Base-by-base conservation (phyloP, 495 filamentous ascomycete species). In the Xylaria sp. region DNA sequence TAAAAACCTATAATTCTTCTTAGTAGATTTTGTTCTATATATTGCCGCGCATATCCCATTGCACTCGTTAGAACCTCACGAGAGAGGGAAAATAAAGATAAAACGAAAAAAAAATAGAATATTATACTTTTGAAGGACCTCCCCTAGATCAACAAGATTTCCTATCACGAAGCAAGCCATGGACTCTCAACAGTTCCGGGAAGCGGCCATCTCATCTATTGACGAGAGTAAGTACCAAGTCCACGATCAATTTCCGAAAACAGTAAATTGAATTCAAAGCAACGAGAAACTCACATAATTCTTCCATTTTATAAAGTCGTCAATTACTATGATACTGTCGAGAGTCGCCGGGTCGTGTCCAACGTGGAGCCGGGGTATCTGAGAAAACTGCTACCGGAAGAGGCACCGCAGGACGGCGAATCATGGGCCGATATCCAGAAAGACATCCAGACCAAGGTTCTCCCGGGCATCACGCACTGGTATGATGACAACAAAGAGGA, bases 391-490 rank as follows among this genome's bases (percentile, higher is more conserved):
- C 88, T 99, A 4, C 95, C 96, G 12, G 77, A 82, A n/a, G 81
- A 83, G 46, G 89, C 93, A 0, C 96, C 96, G 7, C 75, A 88
- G 29, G 84, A 93, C 26, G 90, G 91, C 46, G 94, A 98, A 80
- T 70, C 84, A 74, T 98, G 94, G 94, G 78, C 82, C 50, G 83
- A 88, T 61, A 98, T 98, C 75, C 93, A 97, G 75, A 82, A 87
- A 35, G 95, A 98, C 80, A 90, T 98, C 59, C 92, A 95, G 74
- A 79, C 87, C 17, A 93, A 96, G 76, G 97, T 98, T 79, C 90
- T 97, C 79, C 96, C 96, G 0, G 96, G 96, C 4, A 82, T 99
- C 66, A 99, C 96, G 0, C 96, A 98, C 81, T 99, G 96, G 93
- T 89, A 80, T n/a, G 77, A 15, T 24, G 33, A 12, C 9, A n/a